phyloP scores from a whole-genome alignment of 163 green algal species.

The Scenedesmus sp. region DNA sequence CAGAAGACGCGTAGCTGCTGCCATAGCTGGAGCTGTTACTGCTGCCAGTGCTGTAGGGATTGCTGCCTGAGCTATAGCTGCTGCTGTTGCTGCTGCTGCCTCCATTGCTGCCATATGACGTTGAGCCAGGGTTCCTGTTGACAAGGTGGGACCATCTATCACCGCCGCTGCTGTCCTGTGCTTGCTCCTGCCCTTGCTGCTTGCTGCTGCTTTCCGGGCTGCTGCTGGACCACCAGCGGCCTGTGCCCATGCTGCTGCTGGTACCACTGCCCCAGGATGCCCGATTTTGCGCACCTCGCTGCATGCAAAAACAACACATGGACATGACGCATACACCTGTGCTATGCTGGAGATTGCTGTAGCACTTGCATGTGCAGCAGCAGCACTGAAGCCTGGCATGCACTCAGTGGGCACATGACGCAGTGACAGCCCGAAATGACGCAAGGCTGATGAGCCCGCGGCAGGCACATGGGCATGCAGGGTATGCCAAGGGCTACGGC shows the following conservation, averaged over 20 bases:
- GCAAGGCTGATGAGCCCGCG: background rate
- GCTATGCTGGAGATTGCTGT: background rate
- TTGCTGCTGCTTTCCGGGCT: background rate
- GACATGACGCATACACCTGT: no score
- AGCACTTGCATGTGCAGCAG: background rate
- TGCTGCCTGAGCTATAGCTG: background rate
- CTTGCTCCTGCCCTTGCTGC: background rate
- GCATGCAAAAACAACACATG: background rate
- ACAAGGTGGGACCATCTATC: background rate
- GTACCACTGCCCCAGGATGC: constrained; percentile 7
- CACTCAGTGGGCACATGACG: background rate
- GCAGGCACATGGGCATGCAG: background rate
- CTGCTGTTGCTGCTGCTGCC: background rate
- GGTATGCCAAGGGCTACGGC: no score
- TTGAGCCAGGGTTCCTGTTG: background rate
- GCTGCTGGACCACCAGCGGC: background rate
- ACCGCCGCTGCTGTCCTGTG: background rate
- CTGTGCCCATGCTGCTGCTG: constrained; percentile 2
- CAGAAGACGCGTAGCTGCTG: background rate
- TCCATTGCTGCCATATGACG: background rate
- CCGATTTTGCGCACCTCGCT: background rate
- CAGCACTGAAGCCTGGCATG: no score
- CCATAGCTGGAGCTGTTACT: background rate
- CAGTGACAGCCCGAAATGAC: background rate
- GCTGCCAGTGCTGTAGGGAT: constrained; percentile 4